Conservation (phyloP, 1,284 basidiomycete species). For the Ustilago tritici region DNA sequence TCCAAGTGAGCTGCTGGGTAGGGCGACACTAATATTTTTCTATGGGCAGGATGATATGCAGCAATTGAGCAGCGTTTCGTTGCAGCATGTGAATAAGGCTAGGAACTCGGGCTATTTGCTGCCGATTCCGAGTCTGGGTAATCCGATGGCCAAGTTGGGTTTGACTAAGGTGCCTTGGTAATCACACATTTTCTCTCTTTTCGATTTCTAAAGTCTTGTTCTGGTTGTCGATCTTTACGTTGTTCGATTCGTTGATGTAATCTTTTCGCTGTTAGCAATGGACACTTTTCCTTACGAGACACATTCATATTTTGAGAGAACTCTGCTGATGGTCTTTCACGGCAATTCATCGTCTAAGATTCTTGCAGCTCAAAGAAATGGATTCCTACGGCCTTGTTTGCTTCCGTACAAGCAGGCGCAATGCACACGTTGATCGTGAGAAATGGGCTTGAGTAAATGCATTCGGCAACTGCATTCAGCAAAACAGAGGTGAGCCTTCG, state of each 20-base stretch:
- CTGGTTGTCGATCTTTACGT: not conserved
- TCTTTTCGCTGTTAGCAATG: constrained; percentile 2
- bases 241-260: not conserved
- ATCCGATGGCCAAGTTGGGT: constrained; percentile 49
- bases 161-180: constrained; percentile 45
- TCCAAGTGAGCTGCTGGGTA: constrained; percentile 41
- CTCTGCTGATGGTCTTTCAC: too few species aligned
- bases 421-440: too few species aligned
- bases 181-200: not conserved
- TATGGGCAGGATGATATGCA: constrained; percentile 50
- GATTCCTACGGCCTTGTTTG: too few species aligned
- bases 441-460: too few species aligned
- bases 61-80: constrained; percentile 16
- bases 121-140: constrained; percentile 44
- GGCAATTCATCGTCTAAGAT: too few species aligned
- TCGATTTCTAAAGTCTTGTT: not conserved
- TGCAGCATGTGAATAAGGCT: constrained; percentile 40
- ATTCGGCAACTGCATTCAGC: too few species aligned
- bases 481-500: too few species aligned
- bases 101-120: constrained; percentile 30
- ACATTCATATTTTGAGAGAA: not conserved
- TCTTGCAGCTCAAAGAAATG: too few species aligned
- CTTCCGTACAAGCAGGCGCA: too few species aligned
- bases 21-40: constrained; percentile 46
- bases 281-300: not conserved